Conservation (phyloP, 2,329 filamentous ascomycete species). For the Aspergillus piperis region DNA sequence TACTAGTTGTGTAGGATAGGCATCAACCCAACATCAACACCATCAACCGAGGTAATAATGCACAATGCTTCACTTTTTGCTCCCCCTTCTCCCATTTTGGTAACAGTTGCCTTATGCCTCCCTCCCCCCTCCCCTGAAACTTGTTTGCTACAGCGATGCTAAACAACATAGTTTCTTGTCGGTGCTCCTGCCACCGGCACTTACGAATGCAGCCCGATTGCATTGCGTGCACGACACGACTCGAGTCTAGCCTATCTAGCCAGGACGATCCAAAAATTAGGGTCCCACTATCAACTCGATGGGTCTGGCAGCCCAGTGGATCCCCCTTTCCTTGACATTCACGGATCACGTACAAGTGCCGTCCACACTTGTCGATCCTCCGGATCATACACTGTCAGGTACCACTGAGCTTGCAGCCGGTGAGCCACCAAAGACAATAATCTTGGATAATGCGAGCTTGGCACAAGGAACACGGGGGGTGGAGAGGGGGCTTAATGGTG, state of each 20-base stretch:
- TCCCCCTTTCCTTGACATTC: not conserved
- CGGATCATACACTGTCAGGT: not conserved
- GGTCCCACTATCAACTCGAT: not conserved
- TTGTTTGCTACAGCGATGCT: not conserved
- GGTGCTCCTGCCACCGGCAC: not conserved
- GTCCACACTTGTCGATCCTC: not conserved
- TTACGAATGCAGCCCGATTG: too few species aligned
- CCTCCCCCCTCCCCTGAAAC: not conserved
- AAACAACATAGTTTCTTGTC: not conserved
- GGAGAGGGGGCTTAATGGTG: too few species aligned
- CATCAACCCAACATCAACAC: not conserved
- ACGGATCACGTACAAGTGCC: not conserved
- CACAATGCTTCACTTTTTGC: not conserved
- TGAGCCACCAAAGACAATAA: slow-evolving; percentile 5
- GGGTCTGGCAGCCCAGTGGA: not conserved
- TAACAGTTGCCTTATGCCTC: not conserved
- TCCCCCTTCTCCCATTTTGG: too few species aligned
- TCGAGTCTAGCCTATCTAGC: too few species aligned
- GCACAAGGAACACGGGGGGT: not conserved
- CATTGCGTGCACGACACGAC: too few species aligned
- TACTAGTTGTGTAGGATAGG: not conserved
- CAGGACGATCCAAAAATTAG: too few species aligned
- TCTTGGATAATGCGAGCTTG: slow-evolving; percentile 13
- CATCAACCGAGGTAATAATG: too few species aligned
- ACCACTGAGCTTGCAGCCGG: not conserved